Percentiles rank a stretch among this genome's conserved stretches.
These are phyloP conservation scores for Penicillium sumatraense DNA, from an alignment of 2,329 filamentous ascomycete genomes.

Conservation along the genomic window DNA sequence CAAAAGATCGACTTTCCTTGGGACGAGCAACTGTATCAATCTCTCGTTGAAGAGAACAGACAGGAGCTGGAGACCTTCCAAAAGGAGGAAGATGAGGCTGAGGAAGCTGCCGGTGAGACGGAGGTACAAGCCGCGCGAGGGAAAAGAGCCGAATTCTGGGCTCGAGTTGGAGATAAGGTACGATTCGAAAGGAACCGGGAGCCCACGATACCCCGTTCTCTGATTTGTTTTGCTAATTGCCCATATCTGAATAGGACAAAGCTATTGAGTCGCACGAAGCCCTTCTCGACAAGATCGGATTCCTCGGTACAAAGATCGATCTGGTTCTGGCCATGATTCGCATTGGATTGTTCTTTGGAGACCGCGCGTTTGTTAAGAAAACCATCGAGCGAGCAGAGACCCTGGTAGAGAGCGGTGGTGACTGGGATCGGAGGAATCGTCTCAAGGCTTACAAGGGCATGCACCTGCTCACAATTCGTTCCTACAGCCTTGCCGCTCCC, in stretches of 20 bases:
- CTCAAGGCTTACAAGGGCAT: slow-evolving; percentile 98
- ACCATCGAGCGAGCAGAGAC: slow-evolving; percentile 86
- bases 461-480: slow-evolving; percentile 88
- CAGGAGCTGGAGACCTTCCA: slow-evolving; percentile 75
- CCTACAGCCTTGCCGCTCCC: slow-evolving; percentile 86
- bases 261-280: slow-evolving; percentile 90
- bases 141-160: slow-evolving; percentile 96
- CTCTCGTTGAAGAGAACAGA: slow-evolving; percentile 76
- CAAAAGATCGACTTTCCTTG: slow-evolving; percentile 75
- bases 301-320: slow-evolving; percentile 96
- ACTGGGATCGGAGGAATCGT: slow-evolving; percentile 97
- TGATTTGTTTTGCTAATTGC: background rate
- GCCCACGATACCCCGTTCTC: background rate
- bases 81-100: slow-evolving; percentile 90
- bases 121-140: slow-evolving; percentile 91
- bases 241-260: slow-evolving; percentile 72
- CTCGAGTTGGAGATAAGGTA: slow-evolving; percentile 94
- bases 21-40: slow-evolving; percentile 87
- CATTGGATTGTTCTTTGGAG: slow-evolving; percentile 93
- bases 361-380: slow-evolving; percentile 91
- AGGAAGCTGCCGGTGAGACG: slow-evolving; percentile 93
- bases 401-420: slow-evolving; percentile 90
- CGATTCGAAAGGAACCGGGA: slow-evolving; percentile 21
- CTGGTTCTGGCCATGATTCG: slow-evolving; percentile 95
- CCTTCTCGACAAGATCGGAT: slow-evolving; percentile 95